A percentile compares a stretch with the other conserved stretches of the same genome.
These are phyloP conservation scores for Chytridiales sp. DNA, from an alignment of 371 early-diverging fungal species.

Conservation along the genomic window DNA sequence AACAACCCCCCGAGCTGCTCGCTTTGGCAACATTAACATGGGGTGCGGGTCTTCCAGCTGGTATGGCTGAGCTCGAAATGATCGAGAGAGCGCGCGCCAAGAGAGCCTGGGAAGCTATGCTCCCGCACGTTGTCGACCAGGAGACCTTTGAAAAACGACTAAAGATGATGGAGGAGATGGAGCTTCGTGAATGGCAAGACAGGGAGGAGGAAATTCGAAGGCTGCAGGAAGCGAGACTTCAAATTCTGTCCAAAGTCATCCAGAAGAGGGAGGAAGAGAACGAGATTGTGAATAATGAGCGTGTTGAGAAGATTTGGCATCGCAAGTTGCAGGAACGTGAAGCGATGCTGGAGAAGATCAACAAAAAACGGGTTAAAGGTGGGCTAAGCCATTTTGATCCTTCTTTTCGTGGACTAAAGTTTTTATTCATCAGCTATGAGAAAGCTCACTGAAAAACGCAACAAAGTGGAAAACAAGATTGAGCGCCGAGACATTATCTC, in stretches of 20 bases:
- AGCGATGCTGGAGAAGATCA: slow-evolving; percentile 42
- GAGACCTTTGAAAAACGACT: slow-evolving; percentile 47
- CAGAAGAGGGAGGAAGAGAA: slow-evolving; percentile 47
- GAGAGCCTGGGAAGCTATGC: slow-evolving; percentile 53
- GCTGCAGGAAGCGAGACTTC: slow-evolving; percentile 49
- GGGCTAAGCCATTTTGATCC: no score
- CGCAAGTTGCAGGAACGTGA: slow-evolving; percentile 52
- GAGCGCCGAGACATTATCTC: slow-evolving; percentile 52
- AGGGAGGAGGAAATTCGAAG: slow-evolving; percentile 53
- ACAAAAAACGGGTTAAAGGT: slow-evolving; percentile 48
- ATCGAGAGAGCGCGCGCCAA: slow-evolving; percentile 58
- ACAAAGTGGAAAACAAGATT: slow-evolving; percentile 40
- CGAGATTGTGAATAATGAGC: slow-evolving; percentile 41
- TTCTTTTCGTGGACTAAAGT: background rate
- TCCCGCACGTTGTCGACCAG: slow-evolving; percentile 52
- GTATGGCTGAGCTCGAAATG: slow-evolving; percentile 55
- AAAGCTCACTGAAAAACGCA: slow-evolving; percentile 45
- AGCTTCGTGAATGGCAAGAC: slow-evolving; percentile 55
- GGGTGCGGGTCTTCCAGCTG: slow-evolving; percentile 51
- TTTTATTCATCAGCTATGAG: slow-evolving; percentile 42
- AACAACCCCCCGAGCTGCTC: slow-evolving; percentile 50
- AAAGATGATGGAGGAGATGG: slow-evolving; percentile 63
- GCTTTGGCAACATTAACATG: slow-evolving; percentile 51
- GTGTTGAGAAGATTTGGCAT: slow-evolving; percentile 52
- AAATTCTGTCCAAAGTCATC: slow-evolving; percentile 47